Evolutionary conservation across 495 filamentous ascomycete species (phyloP), one percentile per base, ranked within the genome.

Genomic region (Trichodelitschia bisporula): DNA sequence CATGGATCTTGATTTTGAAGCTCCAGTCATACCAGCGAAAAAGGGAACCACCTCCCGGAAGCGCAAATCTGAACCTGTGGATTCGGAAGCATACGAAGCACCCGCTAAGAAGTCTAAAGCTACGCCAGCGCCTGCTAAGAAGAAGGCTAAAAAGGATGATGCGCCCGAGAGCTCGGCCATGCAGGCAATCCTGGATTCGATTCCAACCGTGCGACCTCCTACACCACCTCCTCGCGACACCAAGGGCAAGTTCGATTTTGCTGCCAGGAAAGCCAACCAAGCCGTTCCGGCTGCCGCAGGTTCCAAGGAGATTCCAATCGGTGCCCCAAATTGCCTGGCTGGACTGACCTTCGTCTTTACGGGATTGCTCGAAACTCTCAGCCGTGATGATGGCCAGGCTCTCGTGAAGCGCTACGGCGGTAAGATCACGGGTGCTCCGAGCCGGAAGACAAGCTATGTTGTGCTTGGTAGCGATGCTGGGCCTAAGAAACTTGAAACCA

Each of bases 311-410:
- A 51, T 86, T 30, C 86, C 86, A 8, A 59, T 61, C 17, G 86
- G 86, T 4, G 72, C 67, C 30, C 77, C 86, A 11, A 83, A 93
- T 40, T 99, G 86, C 46, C 61, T 99, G 29, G 69, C 77, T 26
- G 89, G 86, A n/a, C 55, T 95, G 35, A 69, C 69, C 0, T 99
- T 99, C 41, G 86, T 99, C n/a, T 99, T 99, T 37, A 95, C 86
- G 10, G 86, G 86, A 15, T 54, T 91, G 13, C 57, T 92, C 18
- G 62, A 76, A 21, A 70, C 62, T 0, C 55, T 93, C 28, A 72
- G 69, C 16, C 68, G 86, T 31, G 75, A 82, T n/a, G 78, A 89
- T 34, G 89, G 71, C 15, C 76, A 84, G 36, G 66, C 63, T 18
- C 54, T 99, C 3, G 77, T 95, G 15, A 95, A 95, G 45, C 66